These are phyloP conservation scores for Talaromyces sp. DNA, from an alignment of 2,329 filamentous ascomycete species.

Conservation along the genomic window DNA sequence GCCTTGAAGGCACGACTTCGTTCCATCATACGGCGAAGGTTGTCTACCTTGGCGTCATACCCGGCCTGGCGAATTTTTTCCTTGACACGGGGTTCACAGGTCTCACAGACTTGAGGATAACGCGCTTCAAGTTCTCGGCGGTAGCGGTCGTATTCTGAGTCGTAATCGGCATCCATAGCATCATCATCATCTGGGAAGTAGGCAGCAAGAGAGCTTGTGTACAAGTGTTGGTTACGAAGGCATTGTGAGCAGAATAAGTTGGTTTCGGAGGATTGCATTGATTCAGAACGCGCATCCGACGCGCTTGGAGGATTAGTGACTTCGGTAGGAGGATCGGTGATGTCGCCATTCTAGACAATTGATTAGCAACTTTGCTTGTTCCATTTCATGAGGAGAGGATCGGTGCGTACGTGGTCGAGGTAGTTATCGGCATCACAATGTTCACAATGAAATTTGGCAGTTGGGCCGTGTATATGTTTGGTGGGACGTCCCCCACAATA, in stretches of 20 bases:
- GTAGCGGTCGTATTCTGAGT: slow-evolving; percentile 70
- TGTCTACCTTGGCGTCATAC: slow-evolving; percentile 83
- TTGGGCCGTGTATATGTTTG: slow-evolving; percentile 59
- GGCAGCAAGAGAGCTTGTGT: slow-evolving; percentile 73
- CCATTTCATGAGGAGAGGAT: slow-evolving; percentile 7
- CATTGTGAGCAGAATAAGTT: slow-evolving; percentile 74
- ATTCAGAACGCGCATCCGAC: slow-evolving; percentile 50
- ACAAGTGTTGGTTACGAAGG: slow-evolving; percentile 83
- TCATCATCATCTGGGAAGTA: slow-evolving; percentile 71
- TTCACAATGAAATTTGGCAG: slow-evolving; percentile 71
- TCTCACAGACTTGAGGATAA: slow-evolving; percentile 85
- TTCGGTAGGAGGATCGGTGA: slow-evolving; percentile 78
- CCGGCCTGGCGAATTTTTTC: slow-evolving; percentile 69
- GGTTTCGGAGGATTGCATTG: slow-evolving; percentile 36
- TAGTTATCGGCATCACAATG: slow-evolving; percentile 86
- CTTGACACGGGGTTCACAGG: slow-evolving; percentile 76
- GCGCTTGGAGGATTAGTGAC: slow-evolving; percentile 53
- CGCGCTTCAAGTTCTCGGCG: slow-evolving; percentile 73
- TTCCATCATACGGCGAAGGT: slow-evolving; percentile 74
- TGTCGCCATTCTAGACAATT: slow-evolving; percentile 71
- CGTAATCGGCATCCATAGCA: slow-evolving; percentile 69
- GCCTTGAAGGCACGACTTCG: slow-evolving; percentile 51
- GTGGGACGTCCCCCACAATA: slow-evolving; percentile 75
- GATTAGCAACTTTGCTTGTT: not conserved
- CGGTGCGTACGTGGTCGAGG: slow-evolving; percentile 71